Evolutionary conservation across 306 rosid species (phyloP).

Genomic region (Trifolium dubium): DNA sequence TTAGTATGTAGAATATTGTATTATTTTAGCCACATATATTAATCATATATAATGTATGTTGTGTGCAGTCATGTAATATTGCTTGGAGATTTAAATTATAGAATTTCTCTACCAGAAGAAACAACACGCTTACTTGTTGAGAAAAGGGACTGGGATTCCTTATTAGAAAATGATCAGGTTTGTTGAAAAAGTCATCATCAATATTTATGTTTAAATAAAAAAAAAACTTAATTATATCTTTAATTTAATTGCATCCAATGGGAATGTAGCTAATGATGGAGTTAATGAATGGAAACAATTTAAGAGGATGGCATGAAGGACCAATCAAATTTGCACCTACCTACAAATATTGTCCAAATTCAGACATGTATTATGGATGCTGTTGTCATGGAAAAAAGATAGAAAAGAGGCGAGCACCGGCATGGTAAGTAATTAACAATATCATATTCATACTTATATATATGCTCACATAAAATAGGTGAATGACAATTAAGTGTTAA

Average conservation of each 20-base stretch:
- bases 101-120: conserved; percentile 79
- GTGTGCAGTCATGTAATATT: conserved; percentile 71
- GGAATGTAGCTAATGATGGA: conserved; percentile 75
- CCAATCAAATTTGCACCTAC: conserved; percentile 78
- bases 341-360: conserved; percentile 77
- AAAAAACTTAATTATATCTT: conserved; percentile 6
- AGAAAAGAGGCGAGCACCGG: conserved; percentile 76
- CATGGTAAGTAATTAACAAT: conserved; percentile 61
- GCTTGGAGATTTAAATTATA: conserved; percentile 91
- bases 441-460: too few species aligned
- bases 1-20: background rate
- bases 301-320: conserved; percentile 88
- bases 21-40: conserved; percentile 14
- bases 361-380: conserved; percentile 72
- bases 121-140: conserved; percentile 65
- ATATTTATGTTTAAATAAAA: background rate
- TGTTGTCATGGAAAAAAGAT: conserved; percentile 49
- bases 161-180: conserved; percentile 85
- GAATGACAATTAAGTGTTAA: too few species aligned
- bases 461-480: too few species aligned
- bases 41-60: conserved; percentile 37
- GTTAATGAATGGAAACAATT: conserved; percentile 57
- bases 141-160: conserved; percentile 59
- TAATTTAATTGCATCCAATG: conserved; percentile 24
- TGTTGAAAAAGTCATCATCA: conserved; percentile 17